Evolutionary conservation across 768 basidiomycete genomes (phyloP), one percentile per base, ranked within the genome.

Genomic region (Punctularia strigosozonata): DNA sequence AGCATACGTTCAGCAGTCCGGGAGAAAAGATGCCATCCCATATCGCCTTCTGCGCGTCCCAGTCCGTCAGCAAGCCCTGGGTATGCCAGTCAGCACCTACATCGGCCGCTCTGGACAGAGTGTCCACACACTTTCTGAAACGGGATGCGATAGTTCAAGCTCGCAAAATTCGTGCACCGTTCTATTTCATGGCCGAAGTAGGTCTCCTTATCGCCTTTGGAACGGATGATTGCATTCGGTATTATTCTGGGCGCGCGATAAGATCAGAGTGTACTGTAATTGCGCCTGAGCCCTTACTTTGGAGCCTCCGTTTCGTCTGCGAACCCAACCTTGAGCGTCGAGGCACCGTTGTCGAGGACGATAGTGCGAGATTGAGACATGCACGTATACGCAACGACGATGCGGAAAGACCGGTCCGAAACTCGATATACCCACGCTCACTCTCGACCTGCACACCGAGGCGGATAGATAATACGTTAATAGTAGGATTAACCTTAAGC

Each of bases 41-140:
- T 4, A 98, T 69, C 14, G 83, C 81, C 57, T 94, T 94, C 58
- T 98, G 78, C 3, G 83, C 83, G 46, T 95, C 91, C 92, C 92
- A 98, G 52, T 94, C 90, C 21, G 87, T 80, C 13, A 94, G 64
- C 58, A 83, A 88, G 20, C 92, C 92, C 92, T 95, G 56, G 31
- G 46, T n/a, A n/a, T n/a, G n/a, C n/a, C n/a, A n/a, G n/a, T n/a
- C n/a, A n/a, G n/a, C n/a, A n/a, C n/a, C n/a, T n/a, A n/a, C n/a
- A n/a, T n/a, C 40, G 24, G 38, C 50, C 57, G 17, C 45, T 48
- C 44, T 53, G 37, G 44, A 44, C 42, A 46, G 46, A 22, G 37
- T 42, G 24, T 43, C 41, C 38, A 39, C 19, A 36, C 36, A 85
- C 92, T 73, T 85, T 80, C 57, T 95, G 92, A 44, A 92, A 82